Percentiles rank a stretch among this genome's conserved stretches.
Conservation (phyloP, 2,329 filamentous ascomycete species). For the Sphaerulina musiva region DNA sequence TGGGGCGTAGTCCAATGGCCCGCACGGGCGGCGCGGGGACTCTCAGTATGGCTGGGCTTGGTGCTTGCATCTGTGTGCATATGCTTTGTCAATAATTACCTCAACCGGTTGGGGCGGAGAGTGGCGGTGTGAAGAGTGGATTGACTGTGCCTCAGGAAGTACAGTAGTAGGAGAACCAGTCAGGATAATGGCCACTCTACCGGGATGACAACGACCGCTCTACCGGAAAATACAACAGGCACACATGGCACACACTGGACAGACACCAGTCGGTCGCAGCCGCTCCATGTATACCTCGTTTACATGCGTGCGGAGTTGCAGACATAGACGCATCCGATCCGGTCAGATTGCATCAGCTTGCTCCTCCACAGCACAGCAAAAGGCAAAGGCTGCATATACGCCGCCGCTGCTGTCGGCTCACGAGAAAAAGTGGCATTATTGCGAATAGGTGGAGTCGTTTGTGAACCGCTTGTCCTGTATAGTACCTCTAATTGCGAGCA, state of each 20-base stretch:
- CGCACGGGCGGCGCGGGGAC: background rate
- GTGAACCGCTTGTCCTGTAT: background rate
- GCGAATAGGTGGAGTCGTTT: constrained; percentile 5
- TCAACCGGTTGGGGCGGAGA: constrained; percentile 2
- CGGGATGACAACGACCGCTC: background rate
- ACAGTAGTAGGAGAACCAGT: too few species aligned
- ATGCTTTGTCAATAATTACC: constrained; percentile 1
- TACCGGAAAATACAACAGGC: background rate
- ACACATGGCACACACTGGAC: background rate
- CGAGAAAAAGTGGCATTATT: background rate
- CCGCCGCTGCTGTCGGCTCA: background rate
- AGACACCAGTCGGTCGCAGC: background rate
- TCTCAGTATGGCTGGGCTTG: constrained; percentile 2
- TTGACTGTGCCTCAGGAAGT: too few species aligned
- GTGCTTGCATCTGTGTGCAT: constrained; percentile 4
- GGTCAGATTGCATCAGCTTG: background rate
- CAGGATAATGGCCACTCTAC: background rate
- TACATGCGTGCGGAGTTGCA: background rate
- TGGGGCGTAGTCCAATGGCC: background rate
- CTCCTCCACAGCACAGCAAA: background rate
- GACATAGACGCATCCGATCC: background rate
- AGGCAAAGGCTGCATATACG: too few species aligned
- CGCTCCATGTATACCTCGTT: background rate
- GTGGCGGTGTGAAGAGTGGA: constrained; percentile 2
- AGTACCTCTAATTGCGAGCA: background rate